Evolutionary conservation across 2,329 filamentous ascomycete genomes (phyloP), one percentile per base, ranked within the genome.

Genomic region (Apiospora koreana): DNA sequence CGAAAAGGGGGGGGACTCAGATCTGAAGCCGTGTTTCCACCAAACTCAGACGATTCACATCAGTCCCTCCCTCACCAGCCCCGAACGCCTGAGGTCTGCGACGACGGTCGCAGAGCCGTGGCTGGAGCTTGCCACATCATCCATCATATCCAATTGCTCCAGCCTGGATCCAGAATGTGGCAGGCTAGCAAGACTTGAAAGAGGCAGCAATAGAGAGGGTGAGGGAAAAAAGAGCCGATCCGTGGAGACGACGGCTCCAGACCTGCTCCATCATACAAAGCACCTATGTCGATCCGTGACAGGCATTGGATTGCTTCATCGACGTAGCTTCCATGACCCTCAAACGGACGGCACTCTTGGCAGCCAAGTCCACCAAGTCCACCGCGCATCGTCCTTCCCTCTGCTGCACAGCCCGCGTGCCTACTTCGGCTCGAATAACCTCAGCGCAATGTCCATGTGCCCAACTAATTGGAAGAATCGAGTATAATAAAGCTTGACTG

Each of bases 321-420:
- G 65, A 18, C 65, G 65, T 67, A 66, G 64, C 64, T 45, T 45
- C 38, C 25, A 18, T 14, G 38, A 45, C 38, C 42, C 64, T 66
- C 64, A 66, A 66, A 66, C 64, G 42, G 64, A 45, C 38, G 9
- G 64, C n/a, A 43, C 14, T 43, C 64, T 66, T 66, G 64, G 64
- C 64, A 62, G 54, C 54, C 54, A 38, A 62, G 64, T 66, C 64
- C n/a, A 45, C 54, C 54, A 38, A 62, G 64, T 66, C 64, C n/a
- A 45, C 64, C 28, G 28, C 38, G 38, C 41, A 43, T 66, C 42
- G n/a, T n/a, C 8, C 41, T 31, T 43, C 41, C 38, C 38, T 66
- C 64, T 28, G 21, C 38, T 25, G 10, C 64, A 43, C 64, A 45
- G 64, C 64, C 64, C 25, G 43, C n/a, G 38, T 41, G 38, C 54